Evolutionary conservation across 2,329 filamentous ascomycete genomes (phyloP), one percentile per base, ranked within the genome.

Genomic region (Fusarium sp.): DNA sequence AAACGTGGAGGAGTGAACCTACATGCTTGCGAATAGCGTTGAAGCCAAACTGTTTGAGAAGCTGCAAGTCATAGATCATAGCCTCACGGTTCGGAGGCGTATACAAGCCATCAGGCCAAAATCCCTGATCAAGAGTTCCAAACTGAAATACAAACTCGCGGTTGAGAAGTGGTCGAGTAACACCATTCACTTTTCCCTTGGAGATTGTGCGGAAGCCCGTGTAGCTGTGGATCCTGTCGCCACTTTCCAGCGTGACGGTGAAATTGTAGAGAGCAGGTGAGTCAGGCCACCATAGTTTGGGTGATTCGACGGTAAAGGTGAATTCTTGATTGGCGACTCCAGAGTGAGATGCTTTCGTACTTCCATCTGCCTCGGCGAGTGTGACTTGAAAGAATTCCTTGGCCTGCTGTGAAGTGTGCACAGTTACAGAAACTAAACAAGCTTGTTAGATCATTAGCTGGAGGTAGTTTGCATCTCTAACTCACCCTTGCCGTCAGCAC

Each of bases 1-100:
- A 0, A 7, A 5, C 9, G 10, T 0, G 9, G 0, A 5, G 5
- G 3, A 10, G 0, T 4, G 3, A 1, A 59, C 88, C 83, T 76
- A 90, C 90, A 75, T 94, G 92, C 78, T 94, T 94, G 38, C 92
- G 89, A 11, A 93, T 78, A 86, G 91, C 91, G 79, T 94, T 94
- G 80, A 92, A 91, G 0, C 92, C 92, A 2, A 93, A 84, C 2
- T 84, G 82, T 82, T 94, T 94, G 65, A 93, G 80, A 6, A 89
- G 81, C 67, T 92, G 78, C 14, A 94, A 77, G 74, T 94, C 92
- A 64, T 87, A 93, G 0, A 89, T 83, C 90, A 94, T 92, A 0
- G 92, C 92, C 71, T 93, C 91, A 4, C 85, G 83, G 10, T 86
- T 93, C 0, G 92, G 92, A 0, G 92, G 87, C 0, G 87, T 87